Base-by-base conservation (phyloP, 2,329 filamentous ascomycete genomes). In the Epichloe festucae region DNA sequence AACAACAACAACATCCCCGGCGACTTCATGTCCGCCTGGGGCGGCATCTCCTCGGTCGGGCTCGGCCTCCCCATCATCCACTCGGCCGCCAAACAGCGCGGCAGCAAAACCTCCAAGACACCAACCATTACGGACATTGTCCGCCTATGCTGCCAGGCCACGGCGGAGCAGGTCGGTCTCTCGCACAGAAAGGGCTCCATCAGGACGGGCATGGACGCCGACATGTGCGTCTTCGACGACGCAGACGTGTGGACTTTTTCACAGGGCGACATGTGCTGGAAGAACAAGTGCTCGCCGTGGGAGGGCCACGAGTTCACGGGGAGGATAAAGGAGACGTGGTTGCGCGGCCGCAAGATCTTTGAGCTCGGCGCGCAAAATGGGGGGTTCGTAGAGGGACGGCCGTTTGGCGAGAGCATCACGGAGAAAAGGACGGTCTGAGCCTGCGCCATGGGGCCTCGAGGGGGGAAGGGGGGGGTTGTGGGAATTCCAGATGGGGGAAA, bases 21-120 rank as follows among this genome's bases (percentile, higher is more conserved):
- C 39, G 88, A 97, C 70, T 97, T 98, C 76, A 93, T 97, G 70
- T 82, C 85, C 4, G 90, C 90, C 1, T 98, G 93, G 93, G 93
- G 93, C 50, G 93, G 93, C 14, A 95, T 98, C 62, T 91, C 87
- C 4, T 93, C 87, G 4, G 91, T 98, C 17, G 93, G 93, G 0
- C 79, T 98, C 1, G 93, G 93, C 0, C 76, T 98, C 4, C 88
- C 89, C 4, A 95, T 98, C 57, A 76, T 98, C 5, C 85, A 90
- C 81, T 90, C 88, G 0, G 82, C 89, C 44, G 77, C 86, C 35
- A 73, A 76, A 63, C 76, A 79, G 56, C 77, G 86, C 41, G 71
- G 78, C 43, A 69, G 78, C 43, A 69, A 75, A 35, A 65, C 72
- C 8, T 68, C 70, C 58, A 67, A 63, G 57, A 68, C 64, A 48